phyloP scores from a whole-genome alignment of 1,284 basidiomycete genomes.

The Gastroboletus turbinatus region DNA sequence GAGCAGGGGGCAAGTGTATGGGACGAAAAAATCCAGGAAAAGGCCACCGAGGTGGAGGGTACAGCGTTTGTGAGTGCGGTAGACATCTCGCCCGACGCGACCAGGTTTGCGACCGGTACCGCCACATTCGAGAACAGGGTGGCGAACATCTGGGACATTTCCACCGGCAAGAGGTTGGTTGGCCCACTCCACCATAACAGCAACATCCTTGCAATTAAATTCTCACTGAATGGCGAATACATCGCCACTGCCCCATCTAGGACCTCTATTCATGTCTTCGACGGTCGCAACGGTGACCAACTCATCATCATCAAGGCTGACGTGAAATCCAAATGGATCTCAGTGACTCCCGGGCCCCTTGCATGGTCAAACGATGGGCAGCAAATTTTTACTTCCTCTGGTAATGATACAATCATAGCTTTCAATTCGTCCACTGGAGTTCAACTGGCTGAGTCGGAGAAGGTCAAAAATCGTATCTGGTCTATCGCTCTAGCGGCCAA shows the following conservation, averaged over 20 bases:
- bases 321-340: accelerated
- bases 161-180: not conserved
- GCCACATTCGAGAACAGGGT: accelerated
- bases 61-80: not conserved
- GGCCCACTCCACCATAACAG: not conserved
- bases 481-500: not conserved
- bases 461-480: too few species aligned
- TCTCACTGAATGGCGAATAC: not conserved
- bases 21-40: not conserved
- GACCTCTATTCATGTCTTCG: not conserved
- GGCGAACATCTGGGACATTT: not conserved
- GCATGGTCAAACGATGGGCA: not conserved
- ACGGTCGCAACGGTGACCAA: not conserved
- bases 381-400: not conserved
- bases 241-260: not conserved
- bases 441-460: too few species aligned
- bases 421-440: not conserved
- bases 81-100: not conserved
- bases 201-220: not conserved
- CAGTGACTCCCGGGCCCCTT: not conserved
- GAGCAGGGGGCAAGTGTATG: not conserved
- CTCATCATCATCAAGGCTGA: not conserved
- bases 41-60: not conserved
- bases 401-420: not conserved
- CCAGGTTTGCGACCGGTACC: not conserved